A percentile compares a stretch with the other conserved stretches of the same genome.
phyloP scores from a whole-genome alignment of 495 filamentous ascomycete species.

The Zalerion maritima region DNA sequence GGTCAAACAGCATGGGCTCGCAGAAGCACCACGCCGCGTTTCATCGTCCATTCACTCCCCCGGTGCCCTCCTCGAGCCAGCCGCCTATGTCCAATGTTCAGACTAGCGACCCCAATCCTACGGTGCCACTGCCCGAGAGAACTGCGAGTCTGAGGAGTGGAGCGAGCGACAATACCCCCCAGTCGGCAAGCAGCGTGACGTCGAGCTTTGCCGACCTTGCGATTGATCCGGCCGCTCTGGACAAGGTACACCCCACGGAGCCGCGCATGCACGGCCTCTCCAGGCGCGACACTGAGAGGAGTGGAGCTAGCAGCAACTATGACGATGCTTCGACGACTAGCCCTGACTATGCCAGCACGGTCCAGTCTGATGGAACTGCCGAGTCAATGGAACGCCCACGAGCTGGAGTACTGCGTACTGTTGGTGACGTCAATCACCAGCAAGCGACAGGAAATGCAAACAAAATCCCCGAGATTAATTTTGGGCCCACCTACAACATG shows the following conservation, averaged over 20 bases:
- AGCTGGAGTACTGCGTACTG: slow-evolving; percentile 69
- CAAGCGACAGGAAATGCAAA: slow-evolving; percentile 9
- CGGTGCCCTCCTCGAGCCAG: too few species aligned
- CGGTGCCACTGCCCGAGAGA: slow-evolving; percentile 50
- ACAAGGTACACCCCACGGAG: slow-evolving; percentile 7
- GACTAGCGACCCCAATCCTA: slow-evolving; percentile 31
- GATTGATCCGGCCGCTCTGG: slow-evolving; percentile 27
- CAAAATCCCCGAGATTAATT: slow-evolving; percentile 67
- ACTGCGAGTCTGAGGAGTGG: slow-evolving; percentile 24
- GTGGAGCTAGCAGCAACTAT: slow-evolving; percentile 24
- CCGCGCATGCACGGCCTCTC: slow-evolving; percentile 4
- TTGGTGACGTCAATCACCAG: slow-evolving; percentile 40
- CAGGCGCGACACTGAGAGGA: slow-evolving; percentile 22
- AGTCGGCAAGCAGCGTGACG: slow-evolving; percentile 30
- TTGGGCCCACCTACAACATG: slow-evolving; percentile 62
- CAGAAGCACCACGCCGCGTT: too few species aligned
- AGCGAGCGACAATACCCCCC: slow-evolving; percentile 12
- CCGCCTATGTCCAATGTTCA: too few species aligned
- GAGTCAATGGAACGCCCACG: slow-evolving; percentile 54
- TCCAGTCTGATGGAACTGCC: slow-evolving; percentile 46
- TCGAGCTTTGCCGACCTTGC: slow-evolving; percentile 50
- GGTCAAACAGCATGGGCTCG: too few species aligned
- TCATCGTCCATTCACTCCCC: too few species aligned
- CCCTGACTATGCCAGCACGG: slow-evolving; percentile 56
- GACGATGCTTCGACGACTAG: slow-evolving; percentile 35